phyloP scores from a whole-genome alignment of 2,329 filamentous ascomycete species.

The Coniosporium tulheliwenetii region DNA sequence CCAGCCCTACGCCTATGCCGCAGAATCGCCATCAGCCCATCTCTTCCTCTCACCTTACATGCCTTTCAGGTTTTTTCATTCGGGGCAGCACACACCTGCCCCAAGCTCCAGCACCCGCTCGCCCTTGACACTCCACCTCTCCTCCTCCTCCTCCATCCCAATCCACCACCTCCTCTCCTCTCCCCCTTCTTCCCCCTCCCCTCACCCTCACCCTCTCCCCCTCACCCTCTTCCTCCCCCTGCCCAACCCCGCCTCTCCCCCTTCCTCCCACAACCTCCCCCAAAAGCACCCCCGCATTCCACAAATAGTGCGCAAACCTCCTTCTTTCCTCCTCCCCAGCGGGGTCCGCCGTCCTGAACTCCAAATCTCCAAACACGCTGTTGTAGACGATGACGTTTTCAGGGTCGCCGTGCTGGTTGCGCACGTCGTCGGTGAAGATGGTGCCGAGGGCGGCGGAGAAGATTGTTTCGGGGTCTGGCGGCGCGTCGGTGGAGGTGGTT shows the following conservation, averaged over 20 bases:
- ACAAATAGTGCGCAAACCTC: slow-evolving; percentile 58
- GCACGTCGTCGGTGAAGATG: slow-evolving; percentile 53
- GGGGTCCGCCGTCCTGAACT: slow-evolving; percentile 28
- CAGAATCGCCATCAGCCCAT: slow-evolving; percentile 7
- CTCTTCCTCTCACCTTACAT: slow-evolving; percentile 1
- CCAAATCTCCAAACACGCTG: slow-evolving; percentile 19
- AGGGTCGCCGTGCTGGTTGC: slow-evolving; percentile 49
- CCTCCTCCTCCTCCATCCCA: slow-evolving; percentile 21
- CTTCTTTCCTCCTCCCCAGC: slow-evolving; percentile 36
- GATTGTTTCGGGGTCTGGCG: slow-evolving; percentile 40
- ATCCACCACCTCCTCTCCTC: slow-evolving; percentile 8
- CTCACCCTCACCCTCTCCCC: slow-evolving; percentile 11
- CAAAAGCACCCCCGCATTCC: slow-evolving; percentile 44
- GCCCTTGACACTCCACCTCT: slow-evolving; percentile 31
- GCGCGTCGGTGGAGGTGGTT: not conserved
- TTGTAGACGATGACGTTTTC: slow-evolving; percentile 43
- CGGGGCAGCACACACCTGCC: slow-evolving; percentile 40
- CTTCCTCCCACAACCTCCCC: slow-evolving; percentile 25
- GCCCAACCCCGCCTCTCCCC: slow-evolving; percentile 3
- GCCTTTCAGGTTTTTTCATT: slow-evolving; percentile 19
- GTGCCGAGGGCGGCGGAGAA: slow-evolving; percentile 43
- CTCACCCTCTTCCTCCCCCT: slow-evolving; percentile 8
- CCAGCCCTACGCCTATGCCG: slow-evolving; percentile 26
- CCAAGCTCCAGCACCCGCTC: slow-evolving; percentile 48
- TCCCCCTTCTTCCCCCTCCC: not conserved